Evolutionary conservation across 495 filamentous ascomycete species (phyloP), one percentile per base, ranked within the genome.

Genomic region (Schizothecium vesticola): DNA sequence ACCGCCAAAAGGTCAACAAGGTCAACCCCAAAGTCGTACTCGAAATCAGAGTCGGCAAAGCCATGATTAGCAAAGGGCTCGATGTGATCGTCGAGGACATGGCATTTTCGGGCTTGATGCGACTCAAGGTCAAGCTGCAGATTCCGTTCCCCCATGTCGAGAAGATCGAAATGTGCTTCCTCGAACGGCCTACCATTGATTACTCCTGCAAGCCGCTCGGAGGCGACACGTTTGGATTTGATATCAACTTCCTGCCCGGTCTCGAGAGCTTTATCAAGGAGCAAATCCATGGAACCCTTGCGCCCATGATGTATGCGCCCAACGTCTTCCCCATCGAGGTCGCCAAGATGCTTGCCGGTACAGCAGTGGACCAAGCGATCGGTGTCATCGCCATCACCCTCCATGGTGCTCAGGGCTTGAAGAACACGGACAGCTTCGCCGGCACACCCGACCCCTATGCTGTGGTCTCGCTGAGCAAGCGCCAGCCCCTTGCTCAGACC

Each of bases 251-350:
- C 81, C 94, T 99, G 69, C 95, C 96, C 26, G 94, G 94, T 63
- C 83, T 99, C 24, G 92, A 96, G 78, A 85, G 75, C 68, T 98
- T 98, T 80, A 98, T 99, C 73, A 89, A 91, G 79, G 96, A 98
- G 65, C 92, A 95, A 79, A 94, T 99, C 67, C 96, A 99, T 79
- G 87, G 86, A 70, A 97, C 93, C 71, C 81, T 99, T 43, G 88
- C 87, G 2, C 95, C 95, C 12, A 98, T 99, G 89, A 94, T 98
- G 90, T 98, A 98, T 73, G 90, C 88, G 60, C 95, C 95, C 9
- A 97, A 98, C 73, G 93, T 96, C 31, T 99, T 98, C 85, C 96
- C 95, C 22, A 92, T 99, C 70, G 96, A 99, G 74, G 91, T 99
- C 65, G 95, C 95, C 64, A 98, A 99, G 83, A 93, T 99, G 92